Percentiles rank a stretch among this genome's conserved stretches.
Conservation (phyloP, 805 yeast genomes). For the Saccharomyces jurei region DNA sequence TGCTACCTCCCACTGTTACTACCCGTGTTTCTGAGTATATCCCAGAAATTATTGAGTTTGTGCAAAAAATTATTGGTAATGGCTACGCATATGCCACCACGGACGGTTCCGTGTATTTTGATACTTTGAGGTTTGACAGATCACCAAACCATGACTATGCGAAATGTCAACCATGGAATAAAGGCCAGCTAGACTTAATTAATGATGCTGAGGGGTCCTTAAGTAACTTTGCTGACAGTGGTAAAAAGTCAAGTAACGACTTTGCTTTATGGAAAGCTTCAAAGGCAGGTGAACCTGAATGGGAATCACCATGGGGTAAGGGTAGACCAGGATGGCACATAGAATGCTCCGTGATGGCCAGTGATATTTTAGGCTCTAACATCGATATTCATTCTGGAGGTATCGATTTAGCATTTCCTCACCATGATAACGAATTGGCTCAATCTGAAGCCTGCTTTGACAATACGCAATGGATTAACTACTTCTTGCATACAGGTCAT, state of each 20-base stretch:
- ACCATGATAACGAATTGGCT: conserved; percentile 96
- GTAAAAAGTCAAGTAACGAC: conserved; percentile 71
- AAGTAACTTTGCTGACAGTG: conserved; percentile 35
- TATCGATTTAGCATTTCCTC: conserved; percentile 95
- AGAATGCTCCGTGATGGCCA: conserved; percentile 98
- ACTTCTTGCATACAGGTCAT: conserved; percentile 95
- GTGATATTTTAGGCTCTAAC: conserved; percentile 70
- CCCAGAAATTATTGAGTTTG: conserved; percentile 82
- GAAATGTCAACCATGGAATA: conserved; percentile 96
- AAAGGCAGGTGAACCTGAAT: conserved; percentile 93
- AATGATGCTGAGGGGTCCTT: conserved; percentile 94
- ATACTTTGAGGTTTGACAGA: conserved; percentile 73
- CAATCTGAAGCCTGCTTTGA: conserved; percentile 91
- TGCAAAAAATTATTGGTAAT: conserved; percentile 60
- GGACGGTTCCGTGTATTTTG: conserved; percentile 95
- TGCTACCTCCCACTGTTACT: conserved; percentile 72
- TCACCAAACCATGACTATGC: conserved; percentile 76
- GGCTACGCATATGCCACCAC: conserved; percentile 78
- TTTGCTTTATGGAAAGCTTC: conserved; percentile 96
- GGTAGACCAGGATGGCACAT: conserved; percentile 99
- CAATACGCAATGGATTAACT: conserved; percentile 91
- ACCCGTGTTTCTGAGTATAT: conserved; percentile 94
- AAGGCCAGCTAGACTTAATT: conserved; percentile 75
- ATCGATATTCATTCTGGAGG: conserved; percentile 98
- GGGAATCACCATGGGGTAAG: conserved; percentile 93